phyloP scores from a whole-genome alignment of 164 flowering plant species.

The Vitis rotundifolia region DNA sequence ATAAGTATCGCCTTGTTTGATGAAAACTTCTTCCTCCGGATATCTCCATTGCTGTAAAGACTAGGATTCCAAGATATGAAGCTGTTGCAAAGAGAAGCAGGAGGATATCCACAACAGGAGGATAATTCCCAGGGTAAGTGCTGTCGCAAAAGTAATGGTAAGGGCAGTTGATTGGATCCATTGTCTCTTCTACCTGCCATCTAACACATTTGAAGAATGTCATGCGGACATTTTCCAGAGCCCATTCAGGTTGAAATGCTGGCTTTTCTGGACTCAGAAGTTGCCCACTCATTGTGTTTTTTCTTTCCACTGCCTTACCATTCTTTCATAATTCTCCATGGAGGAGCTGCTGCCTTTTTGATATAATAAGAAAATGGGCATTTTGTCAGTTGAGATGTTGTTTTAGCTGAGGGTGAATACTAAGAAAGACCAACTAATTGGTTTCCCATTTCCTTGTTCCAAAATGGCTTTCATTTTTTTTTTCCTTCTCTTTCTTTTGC shows the following conservation, averaged over 20 bases:
- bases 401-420: conserved; percentile 13
- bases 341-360: background rate
- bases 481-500: too few relatives aligned
- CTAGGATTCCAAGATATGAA: conserved; percentile 30
- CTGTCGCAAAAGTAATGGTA: conserved; percentile 59
- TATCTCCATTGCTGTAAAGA: conserved; percentile 21
- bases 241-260: conserved; percentile 27
- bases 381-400: conserved; percentile 17
- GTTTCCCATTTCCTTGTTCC: background rate
- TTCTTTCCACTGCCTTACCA: background rate
- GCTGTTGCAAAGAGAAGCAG: conserved; percentile 28
- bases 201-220: conserved; percentile 52
- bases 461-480: background rate
- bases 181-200: conserved; percentile 59
- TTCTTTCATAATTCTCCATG: background rate
- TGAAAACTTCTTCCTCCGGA: conserved; percentile 1
- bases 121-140: conserved; percentile 41
- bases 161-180: conserved; percentile 53
- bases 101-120: conserved; percentile 28
- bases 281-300: conserved; percentile 18
- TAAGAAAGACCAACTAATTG: conserved; percentile 29
- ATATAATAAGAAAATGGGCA: background rate
- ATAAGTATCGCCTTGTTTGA: conserved; percentile 27
- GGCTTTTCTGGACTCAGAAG: conserved; percentile 17
- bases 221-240: conserved; percentile 24